Evolutionary conservation across 2,329 filamentous ascomycete species (phyloP).

Genomic region (Fulvia fulva): DNA sequence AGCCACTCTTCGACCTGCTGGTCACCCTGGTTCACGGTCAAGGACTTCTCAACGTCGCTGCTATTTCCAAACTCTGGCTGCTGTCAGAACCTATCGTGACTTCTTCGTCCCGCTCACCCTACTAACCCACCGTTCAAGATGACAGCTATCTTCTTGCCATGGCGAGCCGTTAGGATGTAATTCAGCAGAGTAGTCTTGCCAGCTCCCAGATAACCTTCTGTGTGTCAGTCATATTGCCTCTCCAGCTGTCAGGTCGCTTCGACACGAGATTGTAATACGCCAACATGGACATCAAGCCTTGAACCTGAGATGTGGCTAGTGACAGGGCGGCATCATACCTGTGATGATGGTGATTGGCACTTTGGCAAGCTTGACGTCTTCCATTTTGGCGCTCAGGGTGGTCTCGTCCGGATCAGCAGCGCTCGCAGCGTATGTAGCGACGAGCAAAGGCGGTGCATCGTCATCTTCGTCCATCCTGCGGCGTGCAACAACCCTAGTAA

Average conservation of each 20-base stretch:
- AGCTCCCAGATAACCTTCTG: constrained; percentile 80
- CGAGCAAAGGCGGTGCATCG: constrained; percentile 60
- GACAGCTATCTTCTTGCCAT: constrained; percentile 97
- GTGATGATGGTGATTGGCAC: constrained; percentile 85
- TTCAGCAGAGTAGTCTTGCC: constrained; percentile 95
- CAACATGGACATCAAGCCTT: neutral
- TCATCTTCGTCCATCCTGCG: constrained; percentile 59
- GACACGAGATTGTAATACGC: neutral
- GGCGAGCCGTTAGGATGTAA: constrained; percentile 89
- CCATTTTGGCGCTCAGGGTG: constrained; percentile 37
- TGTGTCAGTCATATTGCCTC: constrained; percentile 3
- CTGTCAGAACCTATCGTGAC: neutral
- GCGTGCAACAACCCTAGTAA: neutral
- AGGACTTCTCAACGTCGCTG: constrained; percentile 89
- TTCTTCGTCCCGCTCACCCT: neutral
- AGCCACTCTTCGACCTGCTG: constrained; percentile 88
- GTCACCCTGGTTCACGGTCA: constrained; percentile 77
- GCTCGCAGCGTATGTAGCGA: constrained; percentile 46
- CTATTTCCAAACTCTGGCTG: constrained; percentile 44
- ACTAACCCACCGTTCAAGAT: constrained; percentile 75
- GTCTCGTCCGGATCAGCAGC: constrained; percentile 21
- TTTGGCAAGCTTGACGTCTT: constrained; percentile 55
- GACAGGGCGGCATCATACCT: constrained; percentile 45
- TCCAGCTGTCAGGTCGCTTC: too few relatives aligned
- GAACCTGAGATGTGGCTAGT: neutral